phyloP scores from a whole-genome alignment of 2,329 filamentous ascomycete species.

The Xylaria polymorpha region DNA sequence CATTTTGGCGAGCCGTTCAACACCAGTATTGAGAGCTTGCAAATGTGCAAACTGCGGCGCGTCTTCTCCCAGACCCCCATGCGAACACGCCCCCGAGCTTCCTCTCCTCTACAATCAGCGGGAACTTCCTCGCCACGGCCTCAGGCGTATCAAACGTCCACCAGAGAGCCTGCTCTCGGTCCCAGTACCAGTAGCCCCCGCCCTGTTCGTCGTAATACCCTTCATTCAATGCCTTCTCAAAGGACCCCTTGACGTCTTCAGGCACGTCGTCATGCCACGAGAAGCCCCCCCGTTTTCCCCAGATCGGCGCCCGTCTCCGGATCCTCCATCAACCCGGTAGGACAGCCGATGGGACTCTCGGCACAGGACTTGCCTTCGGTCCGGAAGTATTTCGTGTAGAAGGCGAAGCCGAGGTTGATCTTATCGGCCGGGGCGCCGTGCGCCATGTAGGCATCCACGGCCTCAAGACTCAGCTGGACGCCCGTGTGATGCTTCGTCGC shows the following conservation, averaged over 20 bases:
- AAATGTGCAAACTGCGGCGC: constrained; percentile 47
- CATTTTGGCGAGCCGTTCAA: constrained; percentile 35
- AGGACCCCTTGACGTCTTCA: constrained; percentile 45
- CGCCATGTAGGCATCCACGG: constrained; percentile 68
- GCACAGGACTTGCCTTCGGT: constrained; percentile 61
- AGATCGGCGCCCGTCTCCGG: constrained; percentile 69
- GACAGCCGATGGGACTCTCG: constrained; percentile 65
- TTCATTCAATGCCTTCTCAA: constrained; percentile 40
- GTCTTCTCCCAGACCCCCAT: constrained; percentile 52
- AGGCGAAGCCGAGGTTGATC: constrained; percentile 74
- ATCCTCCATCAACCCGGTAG: constrained; percentile 69
- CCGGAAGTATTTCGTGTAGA: constrained; percentile 76
- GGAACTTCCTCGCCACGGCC: constrained; percentile 48
- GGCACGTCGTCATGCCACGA: constrained; percentile 49
- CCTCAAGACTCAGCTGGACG: constrained; percentile 63
- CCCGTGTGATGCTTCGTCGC: constrained; percentile 73
- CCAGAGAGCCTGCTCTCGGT: constrained; percentile 47
- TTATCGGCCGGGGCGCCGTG: constrained; percentile 66
- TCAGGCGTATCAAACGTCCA: constrained; percentile 51
- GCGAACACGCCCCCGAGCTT: constrained; percentile 51
- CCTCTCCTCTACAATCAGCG: constrained; percentile 44
- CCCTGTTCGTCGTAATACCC: constrained; percentile 47
- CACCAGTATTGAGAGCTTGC: constrained; percentile 43
- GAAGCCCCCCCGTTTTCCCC: constrained; percentile 54
- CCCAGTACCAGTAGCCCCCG: constrained; percentile 50